These are phyloP conservation scores for Trametes villosa DNA, from an alignment of 768 basidiomycete species.

Conservation along the genomic window DNA sequence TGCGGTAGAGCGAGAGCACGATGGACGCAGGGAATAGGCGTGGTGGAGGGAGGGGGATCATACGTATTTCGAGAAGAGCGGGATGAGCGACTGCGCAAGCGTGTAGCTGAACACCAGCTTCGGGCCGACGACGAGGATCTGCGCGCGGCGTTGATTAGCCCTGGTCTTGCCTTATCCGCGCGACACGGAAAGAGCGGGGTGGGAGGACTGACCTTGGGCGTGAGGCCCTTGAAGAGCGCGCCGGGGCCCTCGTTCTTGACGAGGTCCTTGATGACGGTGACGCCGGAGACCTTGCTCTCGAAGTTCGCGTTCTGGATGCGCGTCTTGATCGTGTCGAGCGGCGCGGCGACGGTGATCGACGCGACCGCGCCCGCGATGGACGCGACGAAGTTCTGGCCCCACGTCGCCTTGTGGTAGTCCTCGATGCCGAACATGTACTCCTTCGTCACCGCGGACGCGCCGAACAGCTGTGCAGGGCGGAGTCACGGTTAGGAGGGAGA, in stretches of 20 bases:
- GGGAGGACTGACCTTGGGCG: conserved; percentile 74
- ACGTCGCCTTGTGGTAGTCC: conserved; percentile 95
- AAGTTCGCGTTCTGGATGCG: conserved; percentile 99
- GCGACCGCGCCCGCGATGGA: conserved; percentile 93
- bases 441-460: conserved; percentile 93
- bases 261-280: conserved; percentile 83
- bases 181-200: background rate
- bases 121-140: conserved; percentile 96
- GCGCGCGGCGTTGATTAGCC: conserved; percentile 24
- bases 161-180: background rate
- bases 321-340: conserved; percentile 95
- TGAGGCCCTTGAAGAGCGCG: conserved; percentile 96
- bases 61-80: conserved; percentile 86
- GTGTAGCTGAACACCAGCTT: conserved; percentile 99
- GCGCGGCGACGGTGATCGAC: conserved; percentile 94
- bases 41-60: conserved; percentile 33
- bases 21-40: conserved; percentile 4
- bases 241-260: conserved; percentile 81
- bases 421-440: conserved; percentile 87
- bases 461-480: conserved; percentile 75
- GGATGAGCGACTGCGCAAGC: conserved; percentile 94
- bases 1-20: background rate
- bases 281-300: conserved; percentile 78
- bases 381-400: conserved; percentile 96
- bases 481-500: too few relatives aligned